Base-by-base conservation (phyloP, 2,329 filamentous ascomycete genomes). In the Aspergillus sp. region DNA sequence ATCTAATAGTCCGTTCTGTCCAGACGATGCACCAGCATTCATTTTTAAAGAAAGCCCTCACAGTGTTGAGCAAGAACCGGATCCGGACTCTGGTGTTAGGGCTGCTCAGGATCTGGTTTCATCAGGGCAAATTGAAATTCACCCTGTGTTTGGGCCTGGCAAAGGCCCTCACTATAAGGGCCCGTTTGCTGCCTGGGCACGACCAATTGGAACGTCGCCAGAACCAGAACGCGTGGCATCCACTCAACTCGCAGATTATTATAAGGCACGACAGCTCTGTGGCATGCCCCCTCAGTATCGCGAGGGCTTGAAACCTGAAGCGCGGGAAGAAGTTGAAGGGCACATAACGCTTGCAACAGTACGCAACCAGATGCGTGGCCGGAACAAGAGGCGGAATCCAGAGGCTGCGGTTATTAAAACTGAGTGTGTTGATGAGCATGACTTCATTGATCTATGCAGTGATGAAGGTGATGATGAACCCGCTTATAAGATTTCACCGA, bases 161-260 rank as follows among this genome's bases (percentile, higher is more conserved):
- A 65, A 79, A 68, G 77, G 77, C 6, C 71, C 72, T 17, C 57
- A 62, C 14, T 79, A 79, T 52, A 57, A 65, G 33, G 76, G 76
- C 0, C 76, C 77, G 33, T 77, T 69, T 67, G 75, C 75, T 14
- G 61, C 64, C 12, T 77, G 75, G 74, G 76, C 76, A 52, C 72
- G 76, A 4, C 63, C 68, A 27, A 37, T 63, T 15, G 56, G 62
- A 7, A 67, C 66, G 3, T 55, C 68, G 6, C 23, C 6, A 3
- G 62, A 69, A 23, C 23, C 6, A 3, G 62, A 69, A 23, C 41
- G 62, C 15, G 39, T 76, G 4, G 33, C 64, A 15, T 37, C 53
- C 6, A 67, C 68, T 3, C 64, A 65, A 7, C 60, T 77, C 6
- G 58, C 58, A 1, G 46, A 64, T 6, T 62, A 72, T 14, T 60